A percentile compares a stretch with the other conserved stretches of the same genome.
Conservation (phyloP, 805 yeast species). For the Pichia membranifaciens region DNA sequence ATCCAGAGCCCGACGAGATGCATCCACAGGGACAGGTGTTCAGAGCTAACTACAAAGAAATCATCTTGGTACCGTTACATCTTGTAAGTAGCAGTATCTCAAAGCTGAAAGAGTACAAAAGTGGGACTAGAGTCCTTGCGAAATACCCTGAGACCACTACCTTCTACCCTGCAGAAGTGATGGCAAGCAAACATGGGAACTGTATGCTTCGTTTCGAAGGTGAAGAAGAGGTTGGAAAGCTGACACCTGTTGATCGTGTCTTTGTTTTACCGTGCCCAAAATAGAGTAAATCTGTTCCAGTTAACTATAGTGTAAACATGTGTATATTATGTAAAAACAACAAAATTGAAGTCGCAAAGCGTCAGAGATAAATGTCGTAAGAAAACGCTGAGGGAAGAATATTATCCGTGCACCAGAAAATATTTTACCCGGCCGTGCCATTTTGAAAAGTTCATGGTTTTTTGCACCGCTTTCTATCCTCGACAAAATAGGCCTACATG, state of each 20-base stretch:
- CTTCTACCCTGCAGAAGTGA: conserved; percentile 90
- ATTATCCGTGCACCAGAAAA: too few species aligned
- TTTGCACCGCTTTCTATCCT: background rate
- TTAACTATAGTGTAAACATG: too few species aligned
- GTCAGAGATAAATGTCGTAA: too few species aligned
- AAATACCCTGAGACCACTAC: conserved; percentile 97
- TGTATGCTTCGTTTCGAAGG: conserved; percentile 88
- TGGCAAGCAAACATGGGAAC: conserved; percentile 68
- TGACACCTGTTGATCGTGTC: conserved; percentile 84
- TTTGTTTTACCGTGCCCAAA: conserved; percentile 72
- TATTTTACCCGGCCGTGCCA: background rate
- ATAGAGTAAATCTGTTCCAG: background rate
- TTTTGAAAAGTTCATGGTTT: too few species aligned
- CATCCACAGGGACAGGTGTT: conserved; percentile 83
- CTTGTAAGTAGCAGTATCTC: conserved; percentile 13
- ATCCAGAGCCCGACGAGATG: conserved; percentile 95
- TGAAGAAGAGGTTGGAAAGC: conserved; percentile 93
- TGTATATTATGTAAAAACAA: too few species aligned
- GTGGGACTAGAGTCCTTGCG: conserved; percentile 80
- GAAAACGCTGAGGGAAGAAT: too few species aligned
- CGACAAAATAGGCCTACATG: background rate
- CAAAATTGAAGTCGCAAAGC: too few species aligned
- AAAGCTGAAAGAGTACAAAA: conserved; percentile 50
- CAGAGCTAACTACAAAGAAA: conserved; percentile 76
- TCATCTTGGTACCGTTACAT: conserved; percentile 56